Evolutionary conservation across 805 yeast species (phyloP).

Genomic region (Teunomyces kruisii): DNA sequence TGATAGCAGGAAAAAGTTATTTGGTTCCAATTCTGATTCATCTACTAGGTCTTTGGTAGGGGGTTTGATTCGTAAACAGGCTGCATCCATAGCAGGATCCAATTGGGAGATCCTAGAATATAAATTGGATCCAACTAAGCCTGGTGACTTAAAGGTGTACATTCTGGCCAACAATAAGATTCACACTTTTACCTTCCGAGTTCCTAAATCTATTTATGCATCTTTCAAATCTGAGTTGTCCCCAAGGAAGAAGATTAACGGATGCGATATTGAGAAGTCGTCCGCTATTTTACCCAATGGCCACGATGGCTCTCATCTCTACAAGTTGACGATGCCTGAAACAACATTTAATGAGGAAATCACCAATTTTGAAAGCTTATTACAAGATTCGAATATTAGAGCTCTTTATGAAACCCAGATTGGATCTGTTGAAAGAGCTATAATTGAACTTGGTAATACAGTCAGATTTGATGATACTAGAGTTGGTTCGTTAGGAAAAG

Average conservation of each 20-base stretch:
- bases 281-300: conserved; percentile 72
- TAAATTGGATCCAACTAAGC: conserved; percentile 48
- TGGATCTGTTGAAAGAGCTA: conserved; percentile 65
- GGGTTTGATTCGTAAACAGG: conserved; percentile 69
- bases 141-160: conserved; percentile 78
- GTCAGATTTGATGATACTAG: conserved; percentile 67
- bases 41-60: conserved; percentile 63
- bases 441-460: conserved; percentile 73
- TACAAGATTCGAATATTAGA: conserved; percentile 58
- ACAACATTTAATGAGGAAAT: conserved; percentile 54
- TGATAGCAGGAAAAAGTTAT: conserved; percentile 68
- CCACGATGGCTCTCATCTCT: conserved; percentile 51
- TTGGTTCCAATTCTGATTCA: conserved; percentile 63
- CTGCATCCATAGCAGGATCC: conserved; percentile 72
- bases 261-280: conserved; percentile 58
- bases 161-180: conserved; percentile 69
- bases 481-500: conserved; percentile 83
- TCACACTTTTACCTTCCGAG: conserved; percentile 68
- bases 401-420: conserved; percentile 80
- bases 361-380: conserved; percentile 56
- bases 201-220: conserved; percentile 74
- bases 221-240: conserved; percentile 53
- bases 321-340: conserved; percentile 70
- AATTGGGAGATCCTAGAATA: conserved; percentile 87
- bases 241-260: conserved; percentile 41